phyloP scores from a whole-genome alignment of 148 eudicot species.

The Bassia scoparia region DNA sequence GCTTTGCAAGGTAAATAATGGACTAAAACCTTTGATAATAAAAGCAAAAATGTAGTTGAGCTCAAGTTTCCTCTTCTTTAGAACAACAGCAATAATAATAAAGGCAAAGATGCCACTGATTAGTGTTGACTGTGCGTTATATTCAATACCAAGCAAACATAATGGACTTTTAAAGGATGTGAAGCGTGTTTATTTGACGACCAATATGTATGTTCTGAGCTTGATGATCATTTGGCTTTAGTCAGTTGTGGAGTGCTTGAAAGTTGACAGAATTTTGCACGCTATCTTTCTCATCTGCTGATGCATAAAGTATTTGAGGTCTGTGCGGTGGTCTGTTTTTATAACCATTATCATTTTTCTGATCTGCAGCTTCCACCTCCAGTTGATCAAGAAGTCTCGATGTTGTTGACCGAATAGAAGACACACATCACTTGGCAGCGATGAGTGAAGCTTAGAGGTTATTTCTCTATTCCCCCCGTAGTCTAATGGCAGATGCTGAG shows the following conservation, averaged over 20 bases:
- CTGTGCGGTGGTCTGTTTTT: not conserved
- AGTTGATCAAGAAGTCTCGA: constrained; percentile 37
- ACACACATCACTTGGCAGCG: constrained; percentile 1
- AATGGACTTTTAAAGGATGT: not conserved
- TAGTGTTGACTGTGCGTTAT: not conserved
- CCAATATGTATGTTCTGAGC: not conserved
- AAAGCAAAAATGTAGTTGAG: not conserved
- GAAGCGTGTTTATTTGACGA: not conserved
- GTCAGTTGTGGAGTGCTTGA: not conserved
- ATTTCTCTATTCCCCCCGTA: not conserved
- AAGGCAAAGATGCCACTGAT: not conserved
- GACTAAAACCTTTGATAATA: not conserved
- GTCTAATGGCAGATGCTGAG: constrained; percentile 21
- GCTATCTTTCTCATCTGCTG: not conserved
- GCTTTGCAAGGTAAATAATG: not conserved
- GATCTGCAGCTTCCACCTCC: constrained; percentile 52
- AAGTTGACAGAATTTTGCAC: not conserved
- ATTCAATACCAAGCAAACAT: not conserved
- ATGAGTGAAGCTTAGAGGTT: not conserved
- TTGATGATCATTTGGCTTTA: not conserved
- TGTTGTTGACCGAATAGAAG: constrained; percentile 58
- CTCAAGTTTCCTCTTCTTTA: not conserved
- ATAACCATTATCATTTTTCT: not conserved
- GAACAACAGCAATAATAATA: not conserved
- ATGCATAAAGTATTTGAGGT: not conserved